phyloP scores from a whole-genome alignment of 192 early-diverging fungal genomes.

The Podila epicladia region DNA sequence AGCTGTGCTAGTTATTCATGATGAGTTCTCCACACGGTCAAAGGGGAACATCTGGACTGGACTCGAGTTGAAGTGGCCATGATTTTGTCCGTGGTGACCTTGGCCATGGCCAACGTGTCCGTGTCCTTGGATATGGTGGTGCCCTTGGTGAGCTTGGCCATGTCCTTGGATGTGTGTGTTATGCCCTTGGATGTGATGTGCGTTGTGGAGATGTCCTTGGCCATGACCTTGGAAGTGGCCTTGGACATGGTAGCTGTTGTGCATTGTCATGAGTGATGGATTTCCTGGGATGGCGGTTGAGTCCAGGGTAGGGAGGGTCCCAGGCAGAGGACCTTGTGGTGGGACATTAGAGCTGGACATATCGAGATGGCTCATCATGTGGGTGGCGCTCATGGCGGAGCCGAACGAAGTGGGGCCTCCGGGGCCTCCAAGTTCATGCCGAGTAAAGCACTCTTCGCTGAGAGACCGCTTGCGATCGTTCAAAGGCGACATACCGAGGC shows the following conservation, averaged over 20 bases:
- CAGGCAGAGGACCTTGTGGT: slow-evolving; percentile 11
- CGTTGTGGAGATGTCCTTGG: not conserved
- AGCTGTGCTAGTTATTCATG: too few relatives aligned
- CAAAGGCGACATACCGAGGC: slow-evolving; percentile 36
- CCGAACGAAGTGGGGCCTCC: slow-evolving; percentile 28
- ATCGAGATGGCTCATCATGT: slow-evolving; percentile 48
- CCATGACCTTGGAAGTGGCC: not conserved
- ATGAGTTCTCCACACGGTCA: not conserved
- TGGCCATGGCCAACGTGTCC: too few relatives aligned
- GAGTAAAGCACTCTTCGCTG: slow-evolving; percentile 46
- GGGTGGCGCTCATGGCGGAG: slow-evolving; percentile 36
- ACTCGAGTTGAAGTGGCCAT: not conserved
- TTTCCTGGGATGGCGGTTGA: not conserved
- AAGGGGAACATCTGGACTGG: not conserved
- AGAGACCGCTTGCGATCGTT: slow-evolving; percentile 47
- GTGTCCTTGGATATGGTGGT: slow-evolving; percentile 15
- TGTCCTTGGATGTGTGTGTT: slow-evolving; percentile 1
- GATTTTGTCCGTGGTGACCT: not conserved
- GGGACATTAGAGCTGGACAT: slow-evolving; percentile 19
- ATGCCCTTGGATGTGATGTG: slow-evolving; percentile 24
- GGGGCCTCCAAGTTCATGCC: slow-evolving; percentile 30
- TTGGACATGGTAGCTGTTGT: not conserved
- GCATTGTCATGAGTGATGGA: not conserved
- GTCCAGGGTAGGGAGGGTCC: not conserved
- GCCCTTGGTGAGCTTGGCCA: slow-evolving; percentile 8